Evolutionary conservation across 169 alveolate genomes (phyloP).

Genomic region (Plasmodium yoelii): DNA sequence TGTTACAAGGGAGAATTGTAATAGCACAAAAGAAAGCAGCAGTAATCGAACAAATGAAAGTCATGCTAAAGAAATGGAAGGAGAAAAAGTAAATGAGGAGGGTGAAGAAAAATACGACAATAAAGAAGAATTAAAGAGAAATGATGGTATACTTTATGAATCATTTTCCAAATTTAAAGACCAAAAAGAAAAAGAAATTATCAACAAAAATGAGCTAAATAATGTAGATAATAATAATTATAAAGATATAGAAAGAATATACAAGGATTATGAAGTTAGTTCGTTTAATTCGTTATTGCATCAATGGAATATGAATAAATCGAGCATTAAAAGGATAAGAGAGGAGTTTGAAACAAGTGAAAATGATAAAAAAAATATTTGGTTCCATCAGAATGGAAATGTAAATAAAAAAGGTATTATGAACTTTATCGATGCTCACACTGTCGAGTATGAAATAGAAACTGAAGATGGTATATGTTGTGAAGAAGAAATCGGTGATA

Average conservation of each 20-base stretch:
- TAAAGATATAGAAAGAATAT: conserved; percentile 65
- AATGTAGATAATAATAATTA: not conserved
- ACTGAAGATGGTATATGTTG: conserved; percentile 39
- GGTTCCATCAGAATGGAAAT: conserved; percentile 70
- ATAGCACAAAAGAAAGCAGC: not conserved
- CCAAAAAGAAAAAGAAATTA: not conserved
- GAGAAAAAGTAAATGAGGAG: not conserved
- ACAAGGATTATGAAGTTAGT: conserved; percentile 39
- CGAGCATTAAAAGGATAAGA: conserved; percentile 54
- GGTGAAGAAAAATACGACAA: no score
- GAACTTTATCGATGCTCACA: conserved; percentile 74
- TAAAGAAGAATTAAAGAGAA: not conserved
- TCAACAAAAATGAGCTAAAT: not conserved
- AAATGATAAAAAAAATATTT: conserved; percentile 27
- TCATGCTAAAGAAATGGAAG: not conserved
- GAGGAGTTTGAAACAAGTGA: conserved; percentile 1
- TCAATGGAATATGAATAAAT: conserved; percentile 73
- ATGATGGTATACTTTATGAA: not conserved
- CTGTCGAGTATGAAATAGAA: conserved; percentile 71
- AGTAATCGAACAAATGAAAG: not conserved
- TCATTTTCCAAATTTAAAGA: not conserved
- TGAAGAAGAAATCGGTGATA: conserved; percentile 6
- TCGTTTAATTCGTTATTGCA: conserved; percentile 54
- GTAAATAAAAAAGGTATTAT: conserved; percentile 52
- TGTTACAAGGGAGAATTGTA: not conserved